phyloP scores from a whole-genome alignment of 2,329 filamentous ascomycete species.

The Geosmithia morbida region DNA sequence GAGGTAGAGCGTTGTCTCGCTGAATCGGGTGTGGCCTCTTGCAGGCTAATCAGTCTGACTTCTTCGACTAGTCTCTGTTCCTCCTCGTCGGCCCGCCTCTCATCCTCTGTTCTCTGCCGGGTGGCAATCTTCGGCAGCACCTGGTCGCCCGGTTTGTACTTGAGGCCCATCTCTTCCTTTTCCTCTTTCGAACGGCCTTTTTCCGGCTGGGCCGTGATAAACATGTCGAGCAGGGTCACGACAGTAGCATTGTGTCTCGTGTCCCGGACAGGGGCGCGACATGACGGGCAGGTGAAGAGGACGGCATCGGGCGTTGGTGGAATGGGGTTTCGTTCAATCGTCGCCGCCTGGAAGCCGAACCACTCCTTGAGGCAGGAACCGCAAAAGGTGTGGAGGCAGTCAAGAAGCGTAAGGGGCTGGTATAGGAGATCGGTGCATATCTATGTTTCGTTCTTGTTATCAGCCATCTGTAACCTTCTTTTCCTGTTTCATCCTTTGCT shows the following conservation, averaged over 20 bases:
- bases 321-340: slow-evolving; percentile 34
- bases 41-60: slow-evolving; percentile 59
- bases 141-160: slow-evolving; percentile 70
- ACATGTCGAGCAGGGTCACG: slow-evolving; percentile 81
- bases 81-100: slow-evolving; percentile 44
- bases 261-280: slow-evolving; percentile 71
- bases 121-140: slow-evolving; percentile 52
- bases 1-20: neutral
- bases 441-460: slow-evolving; percentile 26
- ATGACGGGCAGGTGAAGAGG: slow-evolving; percentile 81
- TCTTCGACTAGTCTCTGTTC: slow-evolving; percentile 58
- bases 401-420: slow-evolving; percentile 78
- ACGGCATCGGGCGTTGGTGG: slow-evolving; percentile 31
- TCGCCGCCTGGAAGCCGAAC: slow-evolving; percentile 68
- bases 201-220: slow-evolving; percentile 63
- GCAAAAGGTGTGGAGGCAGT: slow-evolving; percentile 93
- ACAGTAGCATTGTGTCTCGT: slow-evolving; percentile 86
- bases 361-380: slow-evolving; percentile 91
- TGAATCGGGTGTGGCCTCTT: slow-evolving; percentile 42
- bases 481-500: neutral
- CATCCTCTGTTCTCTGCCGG: slow-evolving; percentile 34
- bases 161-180: slow-evolving; percentile 57
- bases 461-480: neutral
- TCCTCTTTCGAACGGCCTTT: slow-evolving; percentile 57
- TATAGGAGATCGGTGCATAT: slow-evolving; percentile 95